Evolutionary conservation across 108 stramenopile species (phyloP), one percentile per base, ranked within the genome.

Genomic region (Cyclotella choctawhatcheeana): DNA sequence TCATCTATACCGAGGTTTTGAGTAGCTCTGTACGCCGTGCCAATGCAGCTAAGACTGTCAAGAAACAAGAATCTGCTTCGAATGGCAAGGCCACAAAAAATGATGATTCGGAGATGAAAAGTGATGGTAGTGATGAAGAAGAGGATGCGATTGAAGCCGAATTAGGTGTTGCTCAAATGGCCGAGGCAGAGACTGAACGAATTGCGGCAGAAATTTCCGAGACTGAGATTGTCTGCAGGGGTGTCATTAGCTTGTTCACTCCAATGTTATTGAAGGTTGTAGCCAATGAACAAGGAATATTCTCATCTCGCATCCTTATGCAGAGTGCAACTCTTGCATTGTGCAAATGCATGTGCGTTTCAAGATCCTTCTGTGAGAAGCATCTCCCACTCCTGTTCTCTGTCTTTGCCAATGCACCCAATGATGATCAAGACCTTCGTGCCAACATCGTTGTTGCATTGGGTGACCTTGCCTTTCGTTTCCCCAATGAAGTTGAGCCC

Each of bases 401-500:
- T 34, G 87, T 87, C 21, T 82, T 99, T 10, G 90, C 85, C n/a
- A 82, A 85, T 37, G 88, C 94, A 25, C 85, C 89, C 16, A 55
- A 81, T 21, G 78, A 82, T 26, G 93, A 97, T 62, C 73, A 89
- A n/a, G 84, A 82, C 58, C 83, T 97, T 7, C 89, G 97, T 10
- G 90, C 96, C 44, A 97, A 97, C 70, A 93, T 97, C 22, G 93
- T 97, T 16, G 89, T 99, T 58, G 97, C 98, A 20, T 82, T 98
- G 6, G 98, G 97, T 40, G 99, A 99, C 77, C 85, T 98, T 21
- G 96, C 97, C 3, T 97, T 98, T 76, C 95, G 99, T 8, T 98
- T 96, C 77, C 99, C 99, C 44, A 99, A 99, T 67, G 87, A 93
- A 53, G 85, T 99, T 40, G 99, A 99, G 76, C 99, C 99, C 8